These are phyloP conservation scores for Botrytis tulipae DNA, from an alignment of 2,329 filamentous ascomycete genomes.

Conservation along the genomic window DNA sequence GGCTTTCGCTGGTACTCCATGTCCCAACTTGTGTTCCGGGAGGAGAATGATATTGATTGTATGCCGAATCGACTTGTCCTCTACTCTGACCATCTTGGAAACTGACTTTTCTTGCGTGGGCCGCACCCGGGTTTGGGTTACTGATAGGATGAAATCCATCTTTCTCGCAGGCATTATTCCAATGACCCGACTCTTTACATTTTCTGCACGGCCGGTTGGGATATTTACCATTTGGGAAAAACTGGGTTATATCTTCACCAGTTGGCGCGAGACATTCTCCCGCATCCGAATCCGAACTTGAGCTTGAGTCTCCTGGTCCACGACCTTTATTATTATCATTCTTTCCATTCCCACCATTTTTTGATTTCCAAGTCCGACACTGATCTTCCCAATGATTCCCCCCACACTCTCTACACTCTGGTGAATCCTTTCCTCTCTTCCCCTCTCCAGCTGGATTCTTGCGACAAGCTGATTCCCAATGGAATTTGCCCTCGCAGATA, in stretches of 20 bases:
- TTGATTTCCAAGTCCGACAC: conserved; percentile 1
- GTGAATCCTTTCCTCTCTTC: background rate
- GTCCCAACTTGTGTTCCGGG: background rate
- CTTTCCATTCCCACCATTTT: background rate
- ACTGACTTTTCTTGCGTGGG: no score
- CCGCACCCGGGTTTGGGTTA: conserved; percentile 6
- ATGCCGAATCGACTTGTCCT: background rate
- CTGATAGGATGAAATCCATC: background rate
- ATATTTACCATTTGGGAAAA: conserved; percentile 2
- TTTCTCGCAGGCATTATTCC: conserved; percentile 10
- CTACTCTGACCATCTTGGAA: background rate
- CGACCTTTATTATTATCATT: background rate
- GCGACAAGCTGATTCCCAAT: conserved; percentile 17
- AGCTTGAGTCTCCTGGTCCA: background rate
- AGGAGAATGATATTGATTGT: background rate
- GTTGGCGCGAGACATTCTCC: background rate
- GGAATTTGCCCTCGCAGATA: background rate
- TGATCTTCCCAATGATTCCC: conserved; percentile 18
- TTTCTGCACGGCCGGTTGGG: background rate
- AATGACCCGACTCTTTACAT: background rate
- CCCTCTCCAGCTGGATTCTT: background rate
- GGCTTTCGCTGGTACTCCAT: background rate
- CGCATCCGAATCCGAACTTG: background rate
- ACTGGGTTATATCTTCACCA: background rate
- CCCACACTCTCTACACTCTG: background rate